Conservation (phyloP, 2,329 filamentous ascomycete genomes). For the Rhexocercosporidium sp. region DNA sequence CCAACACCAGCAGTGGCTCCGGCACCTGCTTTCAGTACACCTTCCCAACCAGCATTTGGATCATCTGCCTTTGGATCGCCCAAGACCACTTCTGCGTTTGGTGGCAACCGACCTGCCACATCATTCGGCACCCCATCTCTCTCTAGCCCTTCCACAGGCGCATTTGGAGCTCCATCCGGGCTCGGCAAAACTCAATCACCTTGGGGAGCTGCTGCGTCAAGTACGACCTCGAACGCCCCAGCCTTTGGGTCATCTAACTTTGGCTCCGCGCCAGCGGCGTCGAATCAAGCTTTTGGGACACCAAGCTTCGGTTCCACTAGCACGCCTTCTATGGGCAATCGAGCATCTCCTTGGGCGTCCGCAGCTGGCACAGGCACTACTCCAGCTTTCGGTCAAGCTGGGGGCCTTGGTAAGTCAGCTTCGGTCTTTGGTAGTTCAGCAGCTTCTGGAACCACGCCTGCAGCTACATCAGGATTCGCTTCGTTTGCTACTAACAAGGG, state of each 20-base stretch:
- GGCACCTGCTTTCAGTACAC: constrained; percentile 38
- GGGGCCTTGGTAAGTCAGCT: constrained; percentile 49
- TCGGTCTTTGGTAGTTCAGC: constrained; percentile 43
- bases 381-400: constrained; percentile 59
- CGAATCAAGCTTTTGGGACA: constrained; percentile 55
- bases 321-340: constrained; percentile 42
- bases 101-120: constrained; percentile 33
- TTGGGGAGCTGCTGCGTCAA: constrained; percentile 51
- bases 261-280: constrained; percentile 42
- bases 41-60: constrained; percentile 43
- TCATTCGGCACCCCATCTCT: constrained; percentile 45
- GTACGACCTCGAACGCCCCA: constrained; percentile 44
- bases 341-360: constrained; percentile 60
- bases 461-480: constrained; percentile 55
- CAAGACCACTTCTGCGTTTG: constrained; percentile 42
- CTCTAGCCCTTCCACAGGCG: constrained; percentile 45
- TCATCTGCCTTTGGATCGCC: constrained; percentile 41
- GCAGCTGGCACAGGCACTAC: constrained; percentile 40
- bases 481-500: constrained; percentile 56
- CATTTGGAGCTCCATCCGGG: constrained; percentile 45
- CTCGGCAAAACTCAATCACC: constrained; percentile 58
- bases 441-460: constrained; percentile 36
- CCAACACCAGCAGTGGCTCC: constrained; percentile 34
- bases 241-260: constrained; percentile 49
- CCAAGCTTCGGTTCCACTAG: constrained; percentile 50